phyloP scores from a whole-genome alignment of 179 eudicot species.

The Drosera spatulata region DNA sequence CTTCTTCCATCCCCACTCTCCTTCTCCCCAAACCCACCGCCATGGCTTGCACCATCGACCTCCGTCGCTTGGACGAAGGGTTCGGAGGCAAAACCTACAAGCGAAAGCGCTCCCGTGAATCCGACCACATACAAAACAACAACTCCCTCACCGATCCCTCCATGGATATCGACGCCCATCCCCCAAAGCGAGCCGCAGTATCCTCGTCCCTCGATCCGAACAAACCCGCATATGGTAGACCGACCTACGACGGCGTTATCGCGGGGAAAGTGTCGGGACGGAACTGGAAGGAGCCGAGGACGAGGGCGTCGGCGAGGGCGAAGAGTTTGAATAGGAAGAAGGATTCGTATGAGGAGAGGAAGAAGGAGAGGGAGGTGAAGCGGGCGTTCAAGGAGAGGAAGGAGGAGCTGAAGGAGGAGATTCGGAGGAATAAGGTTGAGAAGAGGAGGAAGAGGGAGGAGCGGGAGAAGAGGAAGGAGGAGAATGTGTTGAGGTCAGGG shows the following conservation, averaged over 20 bases:
- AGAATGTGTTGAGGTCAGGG: no score
- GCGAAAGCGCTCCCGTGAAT: constrained; percentile 55
- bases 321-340: no score
- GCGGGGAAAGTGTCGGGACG: constrained; percentile 87
- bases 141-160: constrained; percentile 7
- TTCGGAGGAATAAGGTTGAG: no score
- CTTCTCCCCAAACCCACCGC: constrained; percentile 6
- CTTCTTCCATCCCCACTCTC: background rate
- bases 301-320: constrained; percentile 50
- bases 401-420: no score
- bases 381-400: no score
- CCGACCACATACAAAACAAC: constrained; percentile 17
- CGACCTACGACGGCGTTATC: constrained; percentile 87
- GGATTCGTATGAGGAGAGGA: no score
- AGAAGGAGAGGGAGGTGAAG: no score
- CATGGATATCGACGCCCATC: constrained; percentile 62
- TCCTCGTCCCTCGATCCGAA: constrained; percentile 45
- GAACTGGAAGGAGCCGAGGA: constrained; percentile 71
- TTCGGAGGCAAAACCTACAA: constrained; percentile 92
- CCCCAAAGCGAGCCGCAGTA: constrained; percentile 64
- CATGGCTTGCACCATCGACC: constrained; percentile 87
- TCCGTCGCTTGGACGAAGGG: constrained; percentile 76
- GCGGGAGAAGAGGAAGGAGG: no score
- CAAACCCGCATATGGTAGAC: constrained; percentile 53
- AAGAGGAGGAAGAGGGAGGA: no score